A percentile compares a stretch with the other conserved stretches of the same genome.
Evolutionary conservation across 2,329 filamentous ascomycete genomes (phyloP).

Genomic region (Cordyceps militaris): DNA sequence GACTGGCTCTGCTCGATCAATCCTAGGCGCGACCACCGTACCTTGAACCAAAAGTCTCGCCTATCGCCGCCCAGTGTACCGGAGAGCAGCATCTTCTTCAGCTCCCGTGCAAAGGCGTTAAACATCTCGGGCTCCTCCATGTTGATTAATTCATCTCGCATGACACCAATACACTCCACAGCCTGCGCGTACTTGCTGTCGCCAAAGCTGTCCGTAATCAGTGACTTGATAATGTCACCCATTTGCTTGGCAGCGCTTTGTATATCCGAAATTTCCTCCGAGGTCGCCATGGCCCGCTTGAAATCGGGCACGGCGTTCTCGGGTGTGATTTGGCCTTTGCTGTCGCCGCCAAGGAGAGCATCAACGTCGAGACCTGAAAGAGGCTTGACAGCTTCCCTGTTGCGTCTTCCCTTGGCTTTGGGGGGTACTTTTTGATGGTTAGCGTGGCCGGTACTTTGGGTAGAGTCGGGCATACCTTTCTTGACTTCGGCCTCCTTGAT

Average conservation of each 20-base stretch:
- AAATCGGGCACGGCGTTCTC: constrained; percentile 86
- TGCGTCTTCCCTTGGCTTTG: constrained; percentile 67
- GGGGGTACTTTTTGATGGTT: constrained; percentile 55
- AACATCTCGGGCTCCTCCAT: constrained; percentile 71
- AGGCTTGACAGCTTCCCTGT: constrained; percentile 66
- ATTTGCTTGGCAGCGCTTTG: constrained; percentile 68
- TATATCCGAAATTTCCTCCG: constrained; percentile 55
- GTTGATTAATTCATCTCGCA: constrained; percentile 69
- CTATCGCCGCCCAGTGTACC: constrained; percentile 70
- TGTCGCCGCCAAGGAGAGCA: constrained; percentile 59
- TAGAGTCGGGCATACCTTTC: constrained; percentile 50
- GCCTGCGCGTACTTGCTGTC: constrained; percentile 68
- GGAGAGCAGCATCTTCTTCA: constrained; percentile 66
- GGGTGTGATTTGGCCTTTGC: constrained; percentile 38
- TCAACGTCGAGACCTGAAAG: constrained; percentile 86
- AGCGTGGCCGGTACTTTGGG: constrained; percentile 7
- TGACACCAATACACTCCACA: constrained; percentile 66
- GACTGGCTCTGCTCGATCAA: constrained; percentile 60
- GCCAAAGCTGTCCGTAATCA: constrained; percentile 67
- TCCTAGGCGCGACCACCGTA: constrained; percentile 61
- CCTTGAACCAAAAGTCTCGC: constrained; percentile 72
- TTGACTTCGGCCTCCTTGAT: constrained; percentile 71
- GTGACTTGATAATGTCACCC: constrained; percentile 58
- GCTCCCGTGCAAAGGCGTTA: constrained; percentile 61
- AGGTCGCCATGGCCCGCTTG: constrained; percentile 64